Base-by-base conservation (phyloP, 164 flowering plant species). In the Piper betle region DNA sequence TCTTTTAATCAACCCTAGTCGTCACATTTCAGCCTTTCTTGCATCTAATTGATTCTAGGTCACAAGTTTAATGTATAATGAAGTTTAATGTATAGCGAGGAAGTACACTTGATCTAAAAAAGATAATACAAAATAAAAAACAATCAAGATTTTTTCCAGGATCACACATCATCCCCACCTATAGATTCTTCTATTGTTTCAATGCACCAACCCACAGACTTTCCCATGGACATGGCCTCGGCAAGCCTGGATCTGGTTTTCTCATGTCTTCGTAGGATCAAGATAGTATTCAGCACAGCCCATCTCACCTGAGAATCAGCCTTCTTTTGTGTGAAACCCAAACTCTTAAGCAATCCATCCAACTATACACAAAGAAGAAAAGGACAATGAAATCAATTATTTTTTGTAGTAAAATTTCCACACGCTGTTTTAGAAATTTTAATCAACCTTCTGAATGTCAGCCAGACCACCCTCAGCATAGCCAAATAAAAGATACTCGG, bases 261-360 rank as follows among this genome's bases (percentile, higher is more conserved):
- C 63, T 85, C 78, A 63, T 87, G 97, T 37, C 91, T 89, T 41
- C 96, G 96, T 60, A 87, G 59, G 18, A 84, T 68, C 17, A 84
- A 56, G 62, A 82, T 64, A 5, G 94, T 89, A 70, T 89, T 92
- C 53, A 89, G 77, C 1, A 92, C 87, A 40, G 96, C 85, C 97
- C 98, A 92, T 73, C 98, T 78, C 20, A 92, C 96, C 70, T 89
- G 97, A 60, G 91, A 87, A 73, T 92, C 91, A 10, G 89, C 87
- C 65, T 89, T 86, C 91, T 87, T 89, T 73, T 87, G 90, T 3
- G 92, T 84, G 72, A 92, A 89, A 2, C 96, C 90, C 71, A 84
- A 72, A 69, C 89, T 62, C 55, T 78, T 80, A 0, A 89, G 78
- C 55, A 89, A 60, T 41, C 53, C 40, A 63, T 92, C 98, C 84